phyloP scores from a whole-genome alignment of 2,329 filamentous ascomycete species.

The Thelonectria discophora region DNA sequence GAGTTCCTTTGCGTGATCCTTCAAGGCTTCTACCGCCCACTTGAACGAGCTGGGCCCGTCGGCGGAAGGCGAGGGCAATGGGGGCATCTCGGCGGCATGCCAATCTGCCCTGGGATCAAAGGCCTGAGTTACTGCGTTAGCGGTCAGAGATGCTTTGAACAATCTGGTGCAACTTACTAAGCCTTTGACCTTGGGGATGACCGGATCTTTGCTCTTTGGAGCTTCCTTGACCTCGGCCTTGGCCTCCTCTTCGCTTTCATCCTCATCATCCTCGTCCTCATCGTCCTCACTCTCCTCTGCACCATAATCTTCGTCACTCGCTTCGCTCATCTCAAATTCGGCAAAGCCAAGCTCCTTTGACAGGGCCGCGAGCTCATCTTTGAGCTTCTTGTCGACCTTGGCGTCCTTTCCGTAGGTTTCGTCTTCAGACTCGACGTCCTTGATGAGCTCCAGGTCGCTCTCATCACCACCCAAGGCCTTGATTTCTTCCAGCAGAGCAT shows the following conservation, averaged over 20 bases:
- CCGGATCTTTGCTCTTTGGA: constrained; percentile 45
- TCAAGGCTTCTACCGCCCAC: constrained; percentile 59
- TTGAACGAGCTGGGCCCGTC: constrained; percentile 56
- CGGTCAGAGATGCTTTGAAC: constrained; percentile 38
- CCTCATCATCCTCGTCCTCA: constrained; percentile 46
- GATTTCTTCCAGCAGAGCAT: constrained; percentile 68
- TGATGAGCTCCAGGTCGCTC: constrained; percentile 69
- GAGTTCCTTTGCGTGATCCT: constrained; percentile 76
- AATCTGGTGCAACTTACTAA: constrained; percentile 45
- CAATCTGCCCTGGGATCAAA: constrained; percentile 68
- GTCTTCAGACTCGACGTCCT: constrained; percentile 57
- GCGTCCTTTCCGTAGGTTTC: constrained; percentile 46
- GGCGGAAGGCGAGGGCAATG: constrained; percentile 55
- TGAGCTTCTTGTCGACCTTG: constrained; percentile 53
- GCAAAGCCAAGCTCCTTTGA: constrained; percentile 52
- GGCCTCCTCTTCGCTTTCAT: constrained; percentile 43
- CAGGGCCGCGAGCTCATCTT: constrained; percentile 49
- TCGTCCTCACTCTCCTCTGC: constrained; percentile 48
- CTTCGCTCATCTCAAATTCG: constrained; percentile 47
- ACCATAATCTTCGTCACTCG: constrained; percentile 50
- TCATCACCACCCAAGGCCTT: constrained; percentile 71
- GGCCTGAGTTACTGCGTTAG: constrained; percentile 54
- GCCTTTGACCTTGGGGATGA: constrained; percentile 43
- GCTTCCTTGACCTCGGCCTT: constrained; percentile 38
- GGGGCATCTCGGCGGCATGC: constrained; percentile 57